Conservation (phyloP, 768 basidiomycete species). For the Lepiota brunneoincarnata region DNA sequence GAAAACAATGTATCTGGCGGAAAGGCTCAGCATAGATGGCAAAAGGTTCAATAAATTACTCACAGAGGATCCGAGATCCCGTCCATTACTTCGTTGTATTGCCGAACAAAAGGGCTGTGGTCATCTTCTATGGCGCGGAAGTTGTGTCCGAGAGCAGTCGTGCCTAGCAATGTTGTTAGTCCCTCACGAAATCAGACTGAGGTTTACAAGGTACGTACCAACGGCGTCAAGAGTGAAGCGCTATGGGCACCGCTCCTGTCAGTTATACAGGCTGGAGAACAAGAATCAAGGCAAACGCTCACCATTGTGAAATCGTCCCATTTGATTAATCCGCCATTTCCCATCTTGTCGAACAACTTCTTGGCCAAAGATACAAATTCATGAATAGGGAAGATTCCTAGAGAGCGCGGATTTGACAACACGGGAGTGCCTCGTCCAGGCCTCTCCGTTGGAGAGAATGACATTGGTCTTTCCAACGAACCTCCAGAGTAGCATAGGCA, state of each 20-base stretch:
- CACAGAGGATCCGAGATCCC: constrained; percentile 21
- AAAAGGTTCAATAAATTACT: too few species aligned
- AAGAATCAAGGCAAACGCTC: neutral
- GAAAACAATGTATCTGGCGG: constrained; percentile 29
- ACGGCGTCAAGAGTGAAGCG: constrained; percentile 35
- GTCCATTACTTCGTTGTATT: constrained; percentile 34
- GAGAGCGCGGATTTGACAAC: constrained; percentile 32
- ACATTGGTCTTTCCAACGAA: constrained; percentile 33
- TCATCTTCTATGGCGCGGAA: constrained; percentile 30
- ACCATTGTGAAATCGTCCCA: constrained; percentile 27
- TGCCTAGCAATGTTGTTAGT: constrained; percentile 15
- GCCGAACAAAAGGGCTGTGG: constrained; percentile 31
- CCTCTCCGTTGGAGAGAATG: constrained; percentile 35
- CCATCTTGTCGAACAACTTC: constrained; percentile 30
- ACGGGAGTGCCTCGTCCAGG: constrained; percentile 33
- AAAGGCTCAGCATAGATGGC: neutral
- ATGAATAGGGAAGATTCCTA: constrained; percentile 30
- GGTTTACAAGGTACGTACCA: too few species aligned
- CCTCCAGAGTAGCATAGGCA: constrained; percentile 26
- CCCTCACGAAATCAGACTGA: too few species aligned
- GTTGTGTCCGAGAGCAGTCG: constrained; percentile 33
- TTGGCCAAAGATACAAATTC: constrained; percentile 27
- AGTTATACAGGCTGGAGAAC: neutral
- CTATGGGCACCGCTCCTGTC: constrained; percentile 4
- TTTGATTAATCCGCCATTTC: constrained; percentile 23